Evolutionary conservation across 208 protist species (phyloP).

Genomic region (Leishmania lainsoni): DNA sequence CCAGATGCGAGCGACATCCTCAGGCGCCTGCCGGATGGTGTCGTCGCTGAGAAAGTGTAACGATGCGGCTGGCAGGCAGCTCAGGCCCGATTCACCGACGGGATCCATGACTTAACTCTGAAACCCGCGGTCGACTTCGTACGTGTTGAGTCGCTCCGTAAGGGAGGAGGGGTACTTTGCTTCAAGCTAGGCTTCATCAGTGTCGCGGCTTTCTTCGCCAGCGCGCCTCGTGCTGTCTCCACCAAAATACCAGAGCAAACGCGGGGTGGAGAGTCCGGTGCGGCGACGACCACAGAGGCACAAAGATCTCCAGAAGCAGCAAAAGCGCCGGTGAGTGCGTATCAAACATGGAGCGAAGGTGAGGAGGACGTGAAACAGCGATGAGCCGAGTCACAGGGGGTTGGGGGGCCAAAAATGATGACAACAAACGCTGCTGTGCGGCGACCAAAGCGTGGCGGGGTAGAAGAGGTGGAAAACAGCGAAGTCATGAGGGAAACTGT

Average conservation of each 20-base stretch:
- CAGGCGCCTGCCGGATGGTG: conserved; percentile 3
- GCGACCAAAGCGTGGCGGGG: not conserved
- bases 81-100: not conserved
- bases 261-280: not conserved
- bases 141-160: not conserved
- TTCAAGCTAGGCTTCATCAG: not conserved
- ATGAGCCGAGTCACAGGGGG: not conserved
- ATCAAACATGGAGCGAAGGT: not conserved
- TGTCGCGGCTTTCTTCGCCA: not conserved
- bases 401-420: not conserved
- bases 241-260: not conserved
- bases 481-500: not conserved
- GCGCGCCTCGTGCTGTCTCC: not conserved
- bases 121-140: not conserved
- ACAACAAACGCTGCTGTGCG: not conserved
- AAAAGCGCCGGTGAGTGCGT: not conserved
- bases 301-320: not conserved
- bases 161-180: not conserved
- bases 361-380: not conserved
- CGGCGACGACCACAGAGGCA: not conserved
- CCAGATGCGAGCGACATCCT: conserved; percentile 8
- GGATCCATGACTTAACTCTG: not conserved
- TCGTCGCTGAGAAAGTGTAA: not conserved
- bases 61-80: not conserved
- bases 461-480: not conserved